phyloP scores from a whole-genome alignment of 805 yeast genomes.

The Candida sithepensis region DNA sequence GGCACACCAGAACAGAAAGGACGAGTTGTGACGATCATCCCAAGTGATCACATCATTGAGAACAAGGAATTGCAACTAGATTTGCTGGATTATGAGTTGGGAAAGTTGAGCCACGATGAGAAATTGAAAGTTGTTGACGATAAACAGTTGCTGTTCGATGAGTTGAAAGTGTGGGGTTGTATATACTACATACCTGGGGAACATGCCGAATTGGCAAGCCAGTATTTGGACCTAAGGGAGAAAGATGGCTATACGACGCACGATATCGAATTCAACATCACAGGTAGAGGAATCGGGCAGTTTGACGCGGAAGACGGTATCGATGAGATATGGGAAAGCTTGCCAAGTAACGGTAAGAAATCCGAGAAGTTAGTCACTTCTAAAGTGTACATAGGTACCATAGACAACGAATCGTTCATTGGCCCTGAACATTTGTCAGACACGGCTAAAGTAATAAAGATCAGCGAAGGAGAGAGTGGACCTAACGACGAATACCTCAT shows the following conservation, averaged over 20 bases:
- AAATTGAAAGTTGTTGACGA: constrained; percentile 10
- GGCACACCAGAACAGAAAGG: constrained; percentile 89
- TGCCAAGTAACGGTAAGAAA: constrained; percentile 26
- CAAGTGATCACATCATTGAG: constrained; percentile 48
- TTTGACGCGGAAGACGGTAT: constrained; percentile 1
- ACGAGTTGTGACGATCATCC: constrained; percentile 77
- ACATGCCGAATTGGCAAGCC: constrained; percentile 55
- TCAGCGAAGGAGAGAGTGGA: constrained; percentile 77
- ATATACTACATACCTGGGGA: constrained; percentile 77
- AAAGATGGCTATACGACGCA: constrained; percentile 84
- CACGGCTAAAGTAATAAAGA: constrained; percentile 60
- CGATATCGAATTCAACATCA: constrained; percentile 57
- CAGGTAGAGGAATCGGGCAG: not conserved
- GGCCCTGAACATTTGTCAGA: constrained; percentile 67
- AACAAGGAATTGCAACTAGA: constrained; percentile 41
- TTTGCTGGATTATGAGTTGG: constrained; percentile 29
- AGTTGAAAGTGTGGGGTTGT: constrained; percentile 68
- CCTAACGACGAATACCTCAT: constrained; percentile 67
- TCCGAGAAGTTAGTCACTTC: constrained; percentile 49
- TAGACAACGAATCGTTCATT: constrained; percentile 74
- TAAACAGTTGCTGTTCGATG: constrained; percentile 33
- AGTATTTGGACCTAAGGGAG: constrained; percentile 76
- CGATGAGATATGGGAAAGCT: constrained; percentile 18
- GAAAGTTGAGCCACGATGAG: constrained; percentile 10
- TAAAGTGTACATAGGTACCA: constrained; percentile 77